These are phyloP conservation scores for Pterula multifida DNA, from an alignment of 1,284 basidiomycete species.

Conservation along the genomic window DNA sequence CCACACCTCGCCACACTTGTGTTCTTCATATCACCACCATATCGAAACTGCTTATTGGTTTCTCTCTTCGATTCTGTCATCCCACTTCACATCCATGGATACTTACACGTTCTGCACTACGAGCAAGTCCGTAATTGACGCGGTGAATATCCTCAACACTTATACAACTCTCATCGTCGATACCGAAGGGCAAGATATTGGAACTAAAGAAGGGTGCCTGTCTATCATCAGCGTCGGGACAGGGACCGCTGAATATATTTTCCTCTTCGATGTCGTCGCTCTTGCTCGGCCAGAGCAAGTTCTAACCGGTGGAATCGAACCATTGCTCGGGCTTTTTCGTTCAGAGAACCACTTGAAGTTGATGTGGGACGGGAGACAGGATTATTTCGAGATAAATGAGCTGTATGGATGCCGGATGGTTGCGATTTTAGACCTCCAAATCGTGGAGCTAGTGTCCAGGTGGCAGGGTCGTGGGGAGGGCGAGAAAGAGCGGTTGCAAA, in stretches of 20 bases:
- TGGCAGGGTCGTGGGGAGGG: conserved; percentile 18
- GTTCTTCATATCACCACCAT: no score
- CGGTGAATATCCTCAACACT: conserved; percentile 10
- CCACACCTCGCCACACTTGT: no score
- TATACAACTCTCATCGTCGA: conserved; percentile 20
- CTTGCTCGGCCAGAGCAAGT: conserved; percentile 11
- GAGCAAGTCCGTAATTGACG: background rate
- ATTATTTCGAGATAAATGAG: conserved; percentile 24
- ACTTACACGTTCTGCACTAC: background rate
- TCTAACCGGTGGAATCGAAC: conserved; percentile 9
- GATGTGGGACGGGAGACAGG: conserved; percentile 34
- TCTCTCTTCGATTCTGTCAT: background rate
- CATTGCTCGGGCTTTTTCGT: conserved; percentile 18
- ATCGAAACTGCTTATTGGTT: no score
- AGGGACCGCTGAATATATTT: conserved; percentile 23
- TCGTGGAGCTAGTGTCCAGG: conserved; percentile 26
- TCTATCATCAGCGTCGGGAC: conserved; percentile 31
- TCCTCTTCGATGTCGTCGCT: conserved; percentile 26
- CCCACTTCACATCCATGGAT: background rate
- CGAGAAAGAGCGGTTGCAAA: conserved; percentile 12
- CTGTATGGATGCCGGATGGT: conserved; percentile 19
- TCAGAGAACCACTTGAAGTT: conserved; percentile 22
- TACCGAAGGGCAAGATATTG: conserved; percentile 27
- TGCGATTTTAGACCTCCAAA: conserved; percentile 28
- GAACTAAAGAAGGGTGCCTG: conserved; percentile 22